Percentiles rank a stretch among this genome's conserved stretches.
Conservation (phyloP, 129 eudicot species). For the Silybum marianum region DNA sequence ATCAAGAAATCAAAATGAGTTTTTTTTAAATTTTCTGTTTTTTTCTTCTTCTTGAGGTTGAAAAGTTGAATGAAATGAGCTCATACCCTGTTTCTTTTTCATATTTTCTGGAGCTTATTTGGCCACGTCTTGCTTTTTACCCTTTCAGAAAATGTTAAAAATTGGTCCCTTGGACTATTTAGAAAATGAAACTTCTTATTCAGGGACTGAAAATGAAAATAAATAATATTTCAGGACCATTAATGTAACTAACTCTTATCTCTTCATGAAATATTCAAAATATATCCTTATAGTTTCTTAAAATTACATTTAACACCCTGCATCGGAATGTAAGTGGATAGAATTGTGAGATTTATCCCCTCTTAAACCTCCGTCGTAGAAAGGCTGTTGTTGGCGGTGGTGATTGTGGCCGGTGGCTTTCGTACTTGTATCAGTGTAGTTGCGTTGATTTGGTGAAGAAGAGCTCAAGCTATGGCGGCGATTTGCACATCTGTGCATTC, state of each 20-base stretch:
- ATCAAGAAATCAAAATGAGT: constrained; percentile 36
- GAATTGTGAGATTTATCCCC: constrained; percentile 16
- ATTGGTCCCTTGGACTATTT: constrained; percentile 1
- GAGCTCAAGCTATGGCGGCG: constrained; percentile 26
- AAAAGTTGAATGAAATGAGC: background rate
- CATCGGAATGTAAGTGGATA: constrained; percentile 25
- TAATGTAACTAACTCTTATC: background rate
- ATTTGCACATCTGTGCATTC: constrained; percentile 37
- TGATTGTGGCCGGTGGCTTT: constrained; percentile 12
- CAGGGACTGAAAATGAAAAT: background rate
- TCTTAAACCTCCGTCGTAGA: constrained; percentile 17
- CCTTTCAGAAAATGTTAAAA: constrained; percentile 3
- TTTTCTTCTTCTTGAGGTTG: constrained; percentile 34
- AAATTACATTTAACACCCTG: constrained; percentile 18
- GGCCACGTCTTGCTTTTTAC: constrained; percentile 48
- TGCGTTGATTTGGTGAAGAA: constrained; percentile 4
- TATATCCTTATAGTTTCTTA: constrained; percentile 9
- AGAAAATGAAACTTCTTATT: background rate
- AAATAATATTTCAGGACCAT: background rate
- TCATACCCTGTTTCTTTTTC: background rate
- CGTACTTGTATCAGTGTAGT: background rate
- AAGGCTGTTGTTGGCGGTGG: background rate
- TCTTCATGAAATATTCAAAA: background rate
- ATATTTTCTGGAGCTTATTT: constrained; percentile 37
- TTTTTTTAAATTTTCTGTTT: background rate